A percentile compares a stretch with the other conserved stretches of the same genome.
These are phyloP conservation scores for Amanita jacksonii DNA, from an alignment of 768 basidiomycete genomes.

Conservation along the genomic window DNA sequence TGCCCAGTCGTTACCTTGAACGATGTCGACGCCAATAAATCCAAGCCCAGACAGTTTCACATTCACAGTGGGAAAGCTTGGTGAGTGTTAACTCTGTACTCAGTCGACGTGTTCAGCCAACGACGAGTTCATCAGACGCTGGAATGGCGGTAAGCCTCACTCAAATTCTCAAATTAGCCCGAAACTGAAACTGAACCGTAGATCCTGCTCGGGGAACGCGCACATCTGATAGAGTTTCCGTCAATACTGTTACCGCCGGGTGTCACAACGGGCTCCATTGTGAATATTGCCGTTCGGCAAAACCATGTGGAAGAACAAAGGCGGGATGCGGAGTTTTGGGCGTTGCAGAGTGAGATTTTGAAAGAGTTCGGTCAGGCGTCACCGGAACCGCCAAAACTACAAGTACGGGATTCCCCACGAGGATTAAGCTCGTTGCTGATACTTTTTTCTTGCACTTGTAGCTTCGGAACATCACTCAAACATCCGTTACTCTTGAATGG, in stretches of 20 bases:
- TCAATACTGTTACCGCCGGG: conserved; percentile 91
- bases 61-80: conserved; percentile 94
- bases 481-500: conserved; percentile 96
- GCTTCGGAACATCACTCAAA: conserved; percentile 94
- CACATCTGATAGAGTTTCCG: conserved; percentile 96
- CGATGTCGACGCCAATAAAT: conserved; percentile 23
- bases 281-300: conserved; percentile 91
- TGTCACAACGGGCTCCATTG: conserved; percentile 87
- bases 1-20: background rate
- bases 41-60: conserved; percentile 60
- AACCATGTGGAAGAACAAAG: conserved; percentile 79
- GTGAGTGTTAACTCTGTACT: conserved; percentile 31
- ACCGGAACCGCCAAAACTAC: conserved; percentile 67
- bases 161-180: background rate
- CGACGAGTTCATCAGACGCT: conserved; percentile 48
- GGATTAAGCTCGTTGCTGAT: background rate
- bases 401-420: conserved; percentile 32
- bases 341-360: conserved; percentile 73
- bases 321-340: conserved; percentile 76
- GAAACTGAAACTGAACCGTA: too few species aligned
- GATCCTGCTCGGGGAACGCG: conserved; percentile 90
- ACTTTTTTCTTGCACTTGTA: conserved; percentile 19
- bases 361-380: conserved; percentile 56
- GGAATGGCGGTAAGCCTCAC: conserved; percentile 73
- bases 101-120: background rate